These are phyloP conservation scores for Nicotiana noctiflora DNA, from an alignment of 257 asterid species.

Conservation along the genomic window DNA sequence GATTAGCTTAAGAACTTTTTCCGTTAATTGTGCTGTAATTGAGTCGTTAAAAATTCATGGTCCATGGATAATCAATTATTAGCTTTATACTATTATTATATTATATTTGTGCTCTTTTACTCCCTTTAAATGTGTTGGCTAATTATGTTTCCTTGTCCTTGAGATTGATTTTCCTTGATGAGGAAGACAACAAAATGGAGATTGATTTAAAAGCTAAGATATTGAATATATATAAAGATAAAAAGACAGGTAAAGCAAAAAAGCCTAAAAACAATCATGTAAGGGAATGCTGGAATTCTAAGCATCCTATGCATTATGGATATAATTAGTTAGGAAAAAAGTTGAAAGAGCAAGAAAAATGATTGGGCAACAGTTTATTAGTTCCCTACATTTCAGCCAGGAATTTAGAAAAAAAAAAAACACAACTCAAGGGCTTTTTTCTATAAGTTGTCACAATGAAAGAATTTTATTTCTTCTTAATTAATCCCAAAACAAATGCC, in stretches of 20 bases:
- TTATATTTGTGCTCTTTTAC: neutral
- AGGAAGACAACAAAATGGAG: constrained; percentile 34
- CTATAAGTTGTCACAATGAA: no score
- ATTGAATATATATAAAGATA: neutral
- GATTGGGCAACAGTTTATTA: neutral
- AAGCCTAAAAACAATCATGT: constrained; percentile 25
- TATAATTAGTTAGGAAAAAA: neutral
- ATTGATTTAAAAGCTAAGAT: constrained; percentile 10
- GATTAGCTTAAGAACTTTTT: neutral
- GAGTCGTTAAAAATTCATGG: neutral
- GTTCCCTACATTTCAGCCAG: neutral
- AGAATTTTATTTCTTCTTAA: no score
- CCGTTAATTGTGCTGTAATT: neutral
- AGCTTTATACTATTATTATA: neutral
- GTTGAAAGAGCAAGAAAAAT: neutral
- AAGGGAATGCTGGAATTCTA: constrained; percentile 24
- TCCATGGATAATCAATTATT: neutral
- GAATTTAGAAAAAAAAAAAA: neutral
- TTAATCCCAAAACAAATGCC: no score
- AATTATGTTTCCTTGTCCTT: neutral
- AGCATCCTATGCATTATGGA: constrained; percentile 50
- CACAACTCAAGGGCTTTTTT: neutral
- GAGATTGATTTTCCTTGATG: constrained; percentile 30
- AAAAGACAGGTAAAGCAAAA: constrained; percentile 2
- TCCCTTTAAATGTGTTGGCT: neutral